Evolutionary conservation across 495 filamentous ascomycete species (phyloP).

Genomic region (Trichoderma asperelloides): DNA sequence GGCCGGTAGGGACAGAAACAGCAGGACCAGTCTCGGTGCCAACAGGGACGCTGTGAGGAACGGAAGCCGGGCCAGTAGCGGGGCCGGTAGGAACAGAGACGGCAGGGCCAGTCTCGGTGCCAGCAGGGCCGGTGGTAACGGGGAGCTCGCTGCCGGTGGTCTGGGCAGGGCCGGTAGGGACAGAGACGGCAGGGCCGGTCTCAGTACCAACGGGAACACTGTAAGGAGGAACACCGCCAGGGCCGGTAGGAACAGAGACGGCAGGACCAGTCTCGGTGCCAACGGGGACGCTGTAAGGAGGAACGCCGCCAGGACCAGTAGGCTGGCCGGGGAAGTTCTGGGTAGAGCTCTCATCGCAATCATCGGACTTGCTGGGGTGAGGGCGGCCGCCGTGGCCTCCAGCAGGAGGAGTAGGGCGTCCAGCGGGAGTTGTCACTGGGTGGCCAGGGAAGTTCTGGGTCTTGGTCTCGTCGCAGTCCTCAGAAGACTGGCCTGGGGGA

Average conservation of each 20-base stretch:
- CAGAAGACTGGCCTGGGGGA: neutral
- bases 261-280: neutral
- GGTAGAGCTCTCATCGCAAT: neutral
- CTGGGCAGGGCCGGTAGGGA: neutral
- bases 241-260: neutral
- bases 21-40: neutral
- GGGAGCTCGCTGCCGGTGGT: constrained; percentile 3
- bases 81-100: constrained; percentile 22
- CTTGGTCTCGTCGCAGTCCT: neutral
- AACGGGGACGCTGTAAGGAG: neutral
- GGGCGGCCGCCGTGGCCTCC: neutral
- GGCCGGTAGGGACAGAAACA: neutral
- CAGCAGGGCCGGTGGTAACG: neutral
- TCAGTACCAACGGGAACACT: constrained; percentile 16
- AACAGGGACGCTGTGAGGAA: neutral
- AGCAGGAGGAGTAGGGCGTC: neutral
- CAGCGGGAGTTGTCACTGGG: neutral
- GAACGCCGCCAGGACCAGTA: neutral
- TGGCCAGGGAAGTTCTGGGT: neutral
- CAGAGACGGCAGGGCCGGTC: neutral
- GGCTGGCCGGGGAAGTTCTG: neutral
- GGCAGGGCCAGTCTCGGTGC: constrained; percentile 1
- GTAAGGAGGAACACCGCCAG: neutral
- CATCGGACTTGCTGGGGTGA: neutral
- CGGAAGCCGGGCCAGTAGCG: constrained; percentile 19